Percentiles rank a stretch among this genome's conserved stretches.
phyloP scores from a whole-genome alignment of 2,329 filamentous ascomycete genomes.

The Rhynchosporium agropyri region DNA sequence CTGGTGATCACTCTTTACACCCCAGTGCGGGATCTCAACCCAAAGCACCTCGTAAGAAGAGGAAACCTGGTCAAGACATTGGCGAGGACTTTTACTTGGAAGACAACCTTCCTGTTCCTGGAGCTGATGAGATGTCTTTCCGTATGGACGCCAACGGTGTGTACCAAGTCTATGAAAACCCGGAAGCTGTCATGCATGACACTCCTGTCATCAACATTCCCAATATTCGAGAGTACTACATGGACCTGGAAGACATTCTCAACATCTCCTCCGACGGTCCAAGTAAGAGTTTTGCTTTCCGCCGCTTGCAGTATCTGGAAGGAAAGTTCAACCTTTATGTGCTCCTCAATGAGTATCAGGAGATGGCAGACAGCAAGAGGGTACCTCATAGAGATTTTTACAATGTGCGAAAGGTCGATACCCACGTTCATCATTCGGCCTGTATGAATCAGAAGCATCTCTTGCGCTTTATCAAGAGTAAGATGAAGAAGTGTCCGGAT shows the following conservation, averaged over 20 bases:
- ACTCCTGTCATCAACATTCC: constrained; percentile 81
- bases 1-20: constrained; percentile 28
- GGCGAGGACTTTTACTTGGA: constrained; percentile 89
- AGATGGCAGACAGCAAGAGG: constrained; percentile 96
- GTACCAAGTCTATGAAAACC: constrained; percentile 85
- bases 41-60: constrained; percentile 57
- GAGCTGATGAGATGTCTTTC: constrained; percentile 69
- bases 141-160: constrained; percentile 82
- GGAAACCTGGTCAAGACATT: constrained; percentile 88
- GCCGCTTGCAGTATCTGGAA: constrained; percentile 91
- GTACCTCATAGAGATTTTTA: constrained; percentile 99
- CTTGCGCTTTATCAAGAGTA: constrained; percentile 97
- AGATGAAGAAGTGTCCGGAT: constrained; percentile 98
- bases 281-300: constrained; percentile 95
- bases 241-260: constrained; percentile 86
- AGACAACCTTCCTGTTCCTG: constrained; percentile 75
- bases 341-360: constrained; percentile 94
- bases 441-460: constrained; percentile 99
- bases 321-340: constrained; percentile 96
- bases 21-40: constrained; percentile 29
- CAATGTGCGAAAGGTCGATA: constrained; percentile 98
- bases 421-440: constrained; percentile 97
- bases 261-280: constrained; percentile 93
- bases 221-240: constrained; percentile 91
- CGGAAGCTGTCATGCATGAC: constrained; percentile 61